Evolutionary conservation across 352 stramenopile genomes (phyloP), one percentile per base, ranked within the genome.

Genomic region (Saprolegnia diclina): DNA sequence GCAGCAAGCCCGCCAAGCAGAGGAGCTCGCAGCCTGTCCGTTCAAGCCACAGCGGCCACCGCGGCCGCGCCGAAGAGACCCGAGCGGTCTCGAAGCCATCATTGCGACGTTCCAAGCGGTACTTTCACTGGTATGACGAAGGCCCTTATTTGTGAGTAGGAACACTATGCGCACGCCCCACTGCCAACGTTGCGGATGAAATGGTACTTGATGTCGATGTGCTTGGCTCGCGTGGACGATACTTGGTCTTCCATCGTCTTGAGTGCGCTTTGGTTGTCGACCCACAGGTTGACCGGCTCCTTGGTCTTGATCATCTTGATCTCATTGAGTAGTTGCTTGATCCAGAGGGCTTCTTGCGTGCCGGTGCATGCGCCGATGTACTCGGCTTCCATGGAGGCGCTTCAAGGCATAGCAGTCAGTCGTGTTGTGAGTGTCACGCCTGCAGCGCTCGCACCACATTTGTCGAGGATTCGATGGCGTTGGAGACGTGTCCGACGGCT

Each of bases 121-220:
- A 57, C 26, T 19, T 67, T 29, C 11, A 56, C n/a, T 6, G n/a
- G 26, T 13, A 13, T 18, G 29, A 59, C 18, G 50, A 62, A 53
- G 4, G 13, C 13, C 1, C 19, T 38, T 6, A 35, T 18, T 32
- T 56, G 4, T 52, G 48, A n/a, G 42, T 69, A 26, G 42, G 45
- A 62, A 62, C 32, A 24, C 26, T 42, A 24, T 7, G 35, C 21
- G 16, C 48, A 29, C 38, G 19, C n/a, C 16, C 14, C 38, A 26
- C 7, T 78, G 62, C 74, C 56, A 56, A 71, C 71, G 38, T 76
- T 69, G 38, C 67, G 67, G 50, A 76, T 74, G 68, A 71, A 59
- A n/a, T 76, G 67, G 37, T 75, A 73, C 4, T 42, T 72, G 63
- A 56, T 72, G 38, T 76, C 73, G 56, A 78, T 78, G 62, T 79